phyloP scores from a whole-genome alignment of 2,329 filamentous ascomycete genomes.

The Colletotrichum navitas region DNA sequence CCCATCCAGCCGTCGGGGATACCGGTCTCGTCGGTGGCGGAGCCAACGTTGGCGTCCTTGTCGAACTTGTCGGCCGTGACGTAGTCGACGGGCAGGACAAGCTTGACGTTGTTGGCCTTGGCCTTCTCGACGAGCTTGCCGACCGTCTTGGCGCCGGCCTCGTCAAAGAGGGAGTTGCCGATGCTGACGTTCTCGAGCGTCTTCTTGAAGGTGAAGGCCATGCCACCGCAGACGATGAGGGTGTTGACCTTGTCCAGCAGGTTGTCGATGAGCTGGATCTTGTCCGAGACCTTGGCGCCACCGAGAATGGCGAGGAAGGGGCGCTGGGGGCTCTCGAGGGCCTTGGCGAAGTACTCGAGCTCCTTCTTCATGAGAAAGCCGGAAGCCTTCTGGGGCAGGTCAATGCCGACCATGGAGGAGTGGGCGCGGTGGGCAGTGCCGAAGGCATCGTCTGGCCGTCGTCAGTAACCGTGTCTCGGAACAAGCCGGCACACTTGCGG shows the following conservation, averaged over 20 bases:
- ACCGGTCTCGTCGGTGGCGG: constrained; percentile 86
- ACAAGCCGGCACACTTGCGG: not conserved
- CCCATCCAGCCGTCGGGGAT: constrained; percentile 99
- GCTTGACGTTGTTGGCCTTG: constrained; percentile 94
- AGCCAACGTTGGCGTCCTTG: constrained; percentile 83
- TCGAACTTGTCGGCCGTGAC: constrained; percentile 96
- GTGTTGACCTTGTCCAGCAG: constrained; percentile 97
- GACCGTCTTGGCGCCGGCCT: constrained; percentile 93
- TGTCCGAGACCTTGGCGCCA: constrained; percentile 98
- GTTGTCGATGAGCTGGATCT: constrained; percentile 99
- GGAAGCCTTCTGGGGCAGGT: constrained; percentile 95
- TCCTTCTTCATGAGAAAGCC: constrained; percentile 99
- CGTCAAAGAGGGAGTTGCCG: constrained; percentile 91
- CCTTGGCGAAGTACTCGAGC: constrained; percentile 98
- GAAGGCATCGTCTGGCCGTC: constrained; percentile 86
- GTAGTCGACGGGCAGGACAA: constrained; percentile 95
- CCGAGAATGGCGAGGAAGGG: constrained; percentile 99
- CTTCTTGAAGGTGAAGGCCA: constrained; percentile 99
- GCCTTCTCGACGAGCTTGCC: constrained; percentile 91
- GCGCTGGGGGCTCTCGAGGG: constrained; percentile 90
- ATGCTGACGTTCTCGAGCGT: constrained; percentile 92
- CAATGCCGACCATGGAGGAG: constrained; percentile 98
- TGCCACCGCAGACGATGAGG: constrained; percentile 94
- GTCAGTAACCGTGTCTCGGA: constrained; percentile 42
- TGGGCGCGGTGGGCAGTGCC: constrained; percentile 98